A percentile compares a stretch with the other conserved stretches of the same genome.
Evolutionary conservation across 164 flowering plant species (phyloP).

Genomic region (Platanus orientalis): DNA sequence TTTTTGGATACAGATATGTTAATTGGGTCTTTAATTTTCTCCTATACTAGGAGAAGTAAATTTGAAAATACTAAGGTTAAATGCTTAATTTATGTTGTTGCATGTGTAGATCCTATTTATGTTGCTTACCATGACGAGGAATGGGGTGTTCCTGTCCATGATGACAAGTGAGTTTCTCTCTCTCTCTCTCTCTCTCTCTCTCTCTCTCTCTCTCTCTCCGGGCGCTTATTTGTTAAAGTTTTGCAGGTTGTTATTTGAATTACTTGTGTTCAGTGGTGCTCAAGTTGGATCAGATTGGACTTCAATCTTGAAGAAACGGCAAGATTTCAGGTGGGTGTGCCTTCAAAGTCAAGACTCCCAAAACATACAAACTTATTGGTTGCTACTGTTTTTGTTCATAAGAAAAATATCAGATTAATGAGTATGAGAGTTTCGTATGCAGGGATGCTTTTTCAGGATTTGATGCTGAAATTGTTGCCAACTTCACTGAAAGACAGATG

Average conservation of each 20-base stretch:
- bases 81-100: not conserved
- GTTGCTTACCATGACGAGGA: slow-evolving; percentile 92
- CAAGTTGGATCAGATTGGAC: slow-evolving; percentile 97
- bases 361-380: not conserved
- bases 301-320: slow-evolving; percentile 72
- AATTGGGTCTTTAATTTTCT: not conserved
- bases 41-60: too few relatives aligned
- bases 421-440: slow-evolving; percentile 9
- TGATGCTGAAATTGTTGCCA: slow-evolving; percentile 66
- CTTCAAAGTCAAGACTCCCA: not conserved
- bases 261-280: slow-evolving; percentile 71
- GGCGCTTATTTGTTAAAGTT: not conserved
- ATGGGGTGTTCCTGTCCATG: slow-evolving; percentile 95
- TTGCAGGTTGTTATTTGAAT: slow-evolving; percentile 72
- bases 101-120: slow-evolving; percentile 66
- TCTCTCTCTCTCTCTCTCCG: slow-evolving; percentile 17
- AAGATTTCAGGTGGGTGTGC: slow-evolving; percentile 54
- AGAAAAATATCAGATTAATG: not conserved
- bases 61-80: not conserved
- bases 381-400: not conserved
- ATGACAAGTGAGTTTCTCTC: slow-evolving; percentile 58
- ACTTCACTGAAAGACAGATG: slow-evolving; percentile 56
- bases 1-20: not conserved
- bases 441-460: slow-evolving; percentile 78
- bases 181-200: slow-evolving; percentile 12